Percentiles rank a stretch among this genome's conserved stretches.
Evolutionary conservation across 1,284 basidiomycete genomes (phyloP).

Genomic region (Dichomitus squalens): DNA sequence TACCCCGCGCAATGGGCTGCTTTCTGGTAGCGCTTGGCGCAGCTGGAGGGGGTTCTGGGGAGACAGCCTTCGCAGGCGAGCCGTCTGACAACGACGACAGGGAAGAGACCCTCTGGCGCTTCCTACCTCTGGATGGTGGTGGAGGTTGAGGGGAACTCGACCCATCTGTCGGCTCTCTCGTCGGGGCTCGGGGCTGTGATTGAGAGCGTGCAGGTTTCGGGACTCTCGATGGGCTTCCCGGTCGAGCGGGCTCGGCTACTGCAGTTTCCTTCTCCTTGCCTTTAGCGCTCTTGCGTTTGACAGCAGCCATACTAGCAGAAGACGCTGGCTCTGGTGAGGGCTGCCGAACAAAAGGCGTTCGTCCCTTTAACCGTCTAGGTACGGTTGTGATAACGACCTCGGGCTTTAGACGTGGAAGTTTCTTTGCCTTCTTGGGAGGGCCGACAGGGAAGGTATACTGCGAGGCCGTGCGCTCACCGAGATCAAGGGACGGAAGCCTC

Average conservation of each 20-base stretch:
- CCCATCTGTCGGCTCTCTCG: constrained; percentile 6
- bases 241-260: not conserved
- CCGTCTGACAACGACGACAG: constrained; percentile 19
- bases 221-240: not conserved
- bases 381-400: constrained; percentile 38
- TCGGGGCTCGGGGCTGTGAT: constrained; percentile 3
- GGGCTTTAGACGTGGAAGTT: constrained; percentile 29
- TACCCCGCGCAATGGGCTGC: not conserved
- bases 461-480: not conserved
- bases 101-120: constrained; percentile 29
- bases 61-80: constrained; percentile 4
- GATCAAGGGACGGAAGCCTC: not conserved
- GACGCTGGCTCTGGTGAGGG: constrained; percentile 1
- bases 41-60: not conserved
- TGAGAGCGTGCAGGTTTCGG: constrained; percentile 1
- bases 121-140: constrained; percentile 13
- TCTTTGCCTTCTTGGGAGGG: constrained; percentile 3
- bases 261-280: constrained; percentile 19
- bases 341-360: not conserved
- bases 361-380: not conserved
- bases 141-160: constrained; percentile 12
- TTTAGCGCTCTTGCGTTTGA: constrained; percentile 11
- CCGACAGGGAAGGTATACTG: not conserved
- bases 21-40: not conserved
- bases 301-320: constrained; percentile 1